A percentile compares a stretch with the other conserved stretches of the same genome.
Conservation (phyloP, 805 yeast species). For the Candida xiaguanensis region DNA sequence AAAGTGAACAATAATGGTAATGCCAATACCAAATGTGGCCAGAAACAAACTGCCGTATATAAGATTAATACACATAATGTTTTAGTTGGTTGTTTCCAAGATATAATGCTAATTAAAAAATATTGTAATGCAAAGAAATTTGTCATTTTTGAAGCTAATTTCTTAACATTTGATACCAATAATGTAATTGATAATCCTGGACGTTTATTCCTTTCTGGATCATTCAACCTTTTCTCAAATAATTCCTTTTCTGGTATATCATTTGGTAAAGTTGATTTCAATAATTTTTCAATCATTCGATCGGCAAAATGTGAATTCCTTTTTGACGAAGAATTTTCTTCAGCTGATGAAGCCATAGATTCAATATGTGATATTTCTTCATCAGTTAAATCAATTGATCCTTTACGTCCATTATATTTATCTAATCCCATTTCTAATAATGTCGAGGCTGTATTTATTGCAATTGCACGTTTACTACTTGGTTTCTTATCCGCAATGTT, state of each 20-base stretch:
- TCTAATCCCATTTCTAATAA: constrained; percentile 31
- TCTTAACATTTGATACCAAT: constrained; percentile 55
- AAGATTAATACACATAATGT: constrained; percentile 58
- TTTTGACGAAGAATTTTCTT: constrained; percentile 13
- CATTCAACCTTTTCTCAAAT: constrained; percentile 39
- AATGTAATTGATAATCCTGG: constrained; percentile 58
- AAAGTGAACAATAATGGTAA: constrained; percentile 59
- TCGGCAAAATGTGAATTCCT: constrained; percentile 50
- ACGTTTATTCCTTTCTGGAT: constrained; percentile 40
- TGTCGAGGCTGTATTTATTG: constrained; percentile 36
- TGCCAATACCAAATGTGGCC: constrained; percentile 65
- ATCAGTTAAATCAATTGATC: constrained; percentile 15
- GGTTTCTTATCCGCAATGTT: constrained; percentile 16
- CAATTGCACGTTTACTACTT: constrained; percentile 28
- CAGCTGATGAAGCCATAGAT: constrained; percentile 27
- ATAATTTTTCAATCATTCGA: constrained; percentile 48
- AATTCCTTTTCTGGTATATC: constrained; percentile 45
- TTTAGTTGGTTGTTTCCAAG: constrained; percentile 74
- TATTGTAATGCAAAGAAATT: constrained; percentile 59
- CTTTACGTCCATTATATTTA: constrained; percentile 14
- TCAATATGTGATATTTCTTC: constrained; percentile 24
- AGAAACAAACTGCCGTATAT: constrained; percentile 63
- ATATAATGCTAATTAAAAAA: constrained; percentile 52
- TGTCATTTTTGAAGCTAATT: constrained; percentile 53
- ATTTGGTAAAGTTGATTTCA: constrained; percentile 48